Conservation (phyloP, 2,329 filamentous ascomycete genomes). For the Graphilbum sp. region DNA sequence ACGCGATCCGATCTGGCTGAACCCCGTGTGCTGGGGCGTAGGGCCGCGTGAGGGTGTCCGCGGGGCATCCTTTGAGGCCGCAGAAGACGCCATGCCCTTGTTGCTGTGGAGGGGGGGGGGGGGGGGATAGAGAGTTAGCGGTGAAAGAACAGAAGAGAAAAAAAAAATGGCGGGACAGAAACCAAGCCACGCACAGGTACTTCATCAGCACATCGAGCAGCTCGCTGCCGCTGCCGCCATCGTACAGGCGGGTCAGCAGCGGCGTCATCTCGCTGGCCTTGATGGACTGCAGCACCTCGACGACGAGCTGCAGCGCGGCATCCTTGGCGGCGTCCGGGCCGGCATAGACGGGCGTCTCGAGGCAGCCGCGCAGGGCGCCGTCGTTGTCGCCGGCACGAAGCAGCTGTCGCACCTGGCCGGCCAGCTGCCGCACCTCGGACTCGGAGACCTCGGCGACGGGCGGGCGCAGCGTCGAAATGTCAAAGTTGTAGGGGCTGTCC, state of each 20-base stretch:
- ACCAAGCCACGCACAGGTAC: conserved; percentile 55
- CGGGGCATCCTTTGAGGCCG: conserved; percentile 21
- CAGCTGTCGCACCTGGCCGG: conserved; percentile 72
- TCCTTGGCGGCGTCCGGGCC: conserved; percentile 48
- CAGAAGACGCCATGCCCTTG: conserved; percentile 62
- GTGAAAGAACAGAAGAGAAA: conserved; percentile 8
- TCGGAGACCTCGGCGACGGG: conserved; percentile 59
- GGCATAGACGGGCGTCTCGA: conserved; percentile 72
- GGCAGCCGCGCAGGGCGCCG: conserved; percentile 66
- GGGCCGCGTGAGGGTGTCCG: conserved; percentile 29
- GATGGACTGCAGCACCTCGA: conserved; percentile 90
- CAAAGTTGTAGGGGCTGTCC: conserved; percentile 83
- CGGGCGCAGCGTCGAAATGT: conserved; percentile 67
- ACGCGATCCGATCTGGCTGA: conserved; percentile 57
- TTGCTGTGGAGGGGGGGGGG: conserved; percentile 37
- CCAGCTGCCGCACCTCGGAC: conserved; percentile 60
- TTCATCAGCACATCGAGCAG: conserved; percentile 91
- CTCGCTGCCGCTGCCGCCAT: conserved; percentile 64
- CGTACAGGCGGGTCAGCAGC: conserved; percentile 67
- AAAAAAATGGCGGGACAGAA: background rate
- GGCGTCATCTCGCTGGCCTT: conserved; percentile 91
- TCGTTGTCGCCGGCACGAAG: conserved; percentile 75
- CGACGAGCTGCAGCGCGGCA: conserved; percentile 69
- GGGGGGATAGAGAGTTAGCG: conserved; percentile 1
- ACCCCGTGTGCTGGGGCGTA: conserved; percentile 69